phyloP scores from a whole-genome alignment of 1,284 basidiomycete genomes.

The Neonothopanus nambi region DNA sequence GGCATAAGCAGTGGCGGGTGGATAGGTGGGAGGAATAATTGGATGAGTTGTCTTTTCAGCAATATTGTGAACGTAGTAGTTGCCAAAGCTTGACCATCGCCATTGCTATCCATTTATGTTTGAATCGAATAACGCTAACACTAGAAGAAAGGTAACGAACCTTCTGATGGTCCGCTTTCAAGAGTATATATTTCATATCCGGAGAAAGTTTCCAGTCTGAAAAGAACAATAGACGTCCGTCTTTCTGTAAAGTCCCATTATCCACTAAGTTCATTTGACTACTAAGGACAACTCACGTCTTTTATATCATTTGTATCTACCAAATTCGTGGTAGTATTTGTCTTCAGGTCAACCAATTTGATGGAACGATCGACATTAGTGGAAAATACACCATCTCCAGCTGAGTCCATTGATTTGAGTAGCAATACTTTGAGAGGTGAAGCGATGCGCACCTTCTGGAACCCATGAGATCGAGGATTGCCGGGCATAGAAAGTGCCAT shows the following conservation, averaged over 20 bases:
- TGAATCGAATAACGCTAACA: neutral
- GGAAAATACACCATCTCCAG: conserved; percentile 90
- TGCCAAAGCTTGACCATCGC: conserved; percentile 86
- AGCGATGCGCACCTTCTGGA: conserved; percentile 66
- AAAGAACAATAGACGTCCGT: conserved; percentile 54
- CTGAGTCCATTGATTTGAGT: conserved; percentile 36
- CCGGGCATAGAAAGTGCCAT: conserved; percentile 74
- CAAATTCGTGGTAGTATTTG: conserved; percentile 66
- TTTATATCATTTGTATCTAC: conserved; percentile 59
- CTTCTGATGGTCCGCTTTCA: conserved; percentile 75
- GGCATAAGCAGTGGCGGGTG: conserved; percentile 75
- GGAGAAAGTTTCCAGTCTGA: conserved; percentile 79
- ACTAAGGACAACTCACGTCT: conserved; percentile 43
- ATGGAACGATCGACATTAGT: conserved; percentile 62
- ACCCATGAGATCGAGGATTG: conserved; percentile 73
- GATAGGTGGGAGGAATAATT: conserved; percentile 62
- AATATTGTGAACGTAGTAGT: conserved; percentile 83
- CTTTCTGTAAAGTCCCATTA: conserved; percentile 42
- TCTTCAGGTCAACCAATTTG: conserved; percentile 76
- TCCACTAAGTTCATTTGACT: neutral
- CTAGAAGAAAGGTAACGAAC: conserved; percentile 33
- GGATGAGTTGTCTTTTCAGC: conserved; percentile 64
- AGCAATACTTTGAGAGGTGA: neutral
- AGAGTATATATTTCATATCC: conserved; percentile 84
- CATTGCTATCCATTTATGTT: conserved; percentile 67